These are phyloP conservation scores for Populus simonii DNA, from an alignment of 345 rosid genomes.

Conservation along the genomic window DNA sequence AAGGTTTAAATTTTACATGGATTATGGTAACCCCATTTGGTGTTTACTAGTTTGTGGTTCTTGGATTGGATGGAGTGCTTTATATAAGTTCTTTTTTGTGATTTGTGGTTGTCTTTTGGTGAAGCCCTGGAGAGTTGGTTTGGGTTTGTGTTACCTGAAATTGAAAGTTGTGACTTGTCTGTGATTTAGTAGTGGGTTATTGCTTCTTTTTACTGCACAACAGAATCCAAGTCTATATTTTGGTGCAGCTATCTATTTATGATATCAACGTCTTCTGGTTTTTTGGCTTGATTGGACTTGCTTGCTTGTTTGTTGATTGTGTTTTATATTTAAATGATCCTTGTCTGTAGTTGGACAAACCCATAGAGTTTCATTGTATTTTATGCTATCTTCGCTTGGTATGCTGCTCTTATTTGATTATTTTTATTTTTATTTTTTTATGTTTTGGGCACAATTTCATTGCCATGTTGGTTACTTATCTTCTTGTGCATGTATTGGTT, in stretches of 20 bases:
- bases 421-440: background rate
- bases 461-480: background rate
- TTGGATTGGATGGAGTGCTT: background rate
- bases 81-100: background rate
- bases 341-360: background rate
- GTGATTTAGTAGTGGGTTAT: background rate
- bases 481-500: background rate
- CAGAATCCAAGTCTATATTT: background rate
- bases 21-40: background rate
- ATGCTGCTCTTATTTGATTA: background rate
- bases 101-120: constrained; percentile 3
- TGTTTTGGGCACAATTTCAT: background rate
- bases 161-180: background rate
- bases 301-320: background rate
- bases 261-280: background rate
- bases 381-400: background rate
- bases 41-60: background rate
- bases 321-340: background rate
- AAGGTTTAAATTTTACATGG: background rate
- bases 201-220: background rate
- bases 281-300: background rate
- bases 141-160: background rate
- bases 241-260: background rate
- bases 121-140: constrained; percentile 2
- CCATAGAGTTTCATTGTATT: background rate